Conservation (phyloP, 1,139 yeast species). For the Suhomyces choctaworum region DNA sequence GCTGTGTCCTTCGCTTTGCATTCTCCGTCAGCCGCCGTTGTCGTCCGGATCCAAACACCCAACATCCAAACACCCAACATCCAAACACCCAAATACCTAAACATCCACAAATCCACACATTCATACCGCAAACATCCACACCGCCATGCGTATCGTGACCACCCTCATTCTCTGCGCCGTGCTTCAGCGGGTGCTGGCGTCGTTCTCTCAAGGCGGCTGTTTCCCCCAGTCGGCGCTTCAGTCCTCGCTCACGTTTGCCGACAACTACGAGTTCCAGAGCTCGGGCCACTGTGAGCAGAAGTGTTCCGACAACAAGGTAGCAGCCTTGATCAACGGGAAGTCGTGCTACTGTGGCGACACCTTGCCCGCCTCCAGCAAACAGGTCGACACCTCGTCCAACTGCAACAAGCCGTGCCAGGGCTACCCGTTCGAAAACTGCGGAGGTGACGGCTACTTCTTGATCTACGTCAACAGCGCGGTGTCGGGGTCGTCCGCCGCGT, state of each 20-base stretch:
- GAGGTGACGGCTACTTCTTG: conserved; percentile 54
- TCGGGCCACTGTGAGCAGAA: conserved; percentile 49
- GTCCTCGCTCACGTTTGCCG: conserved; percentile 24
- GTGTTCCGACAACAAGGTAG: conserved; percentile 49
- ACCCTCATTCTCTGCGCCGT: conserved; percentile 4
- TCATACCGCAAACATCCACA: no score
- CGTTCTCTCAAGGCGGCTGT: conserved; percentile 38
- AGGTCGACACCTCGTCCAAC: conserved; percentile 29
- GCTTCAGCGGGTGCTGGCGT: conserved; percentile 15
- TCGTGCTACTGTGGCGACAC: conserved; percentile 63
- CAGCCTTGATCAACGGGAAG: conserved; percentile 55
- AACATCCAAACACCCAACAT: no score
- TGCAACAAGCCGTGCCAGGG: conserved; percentile 59
- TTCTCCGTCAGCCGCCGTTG: not conserved
- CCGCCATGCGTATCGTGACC: conserved; percentile 4
- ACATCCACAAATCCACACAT: no score
- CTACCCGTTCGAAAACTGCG: conserved; percentile 59
- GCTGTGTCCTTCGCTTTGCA: not conserved
- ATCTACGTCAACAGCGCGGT: conserved; percentile 46
- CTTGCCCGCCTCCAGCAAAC: conserved; percentile 34
- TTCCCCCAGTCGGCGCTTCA: conserved; percentile 27
- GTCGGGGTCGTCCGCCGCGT: conserved; percentile 3
- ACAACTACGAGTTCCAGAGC: conserved; percentile 48
- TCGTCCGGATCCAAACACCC: not conserved
- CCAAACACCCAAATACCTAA: no score